Conservation (phyloP, 2,329 filamentous ascomycete species). For the Neonectria magnoliae region DNA sequence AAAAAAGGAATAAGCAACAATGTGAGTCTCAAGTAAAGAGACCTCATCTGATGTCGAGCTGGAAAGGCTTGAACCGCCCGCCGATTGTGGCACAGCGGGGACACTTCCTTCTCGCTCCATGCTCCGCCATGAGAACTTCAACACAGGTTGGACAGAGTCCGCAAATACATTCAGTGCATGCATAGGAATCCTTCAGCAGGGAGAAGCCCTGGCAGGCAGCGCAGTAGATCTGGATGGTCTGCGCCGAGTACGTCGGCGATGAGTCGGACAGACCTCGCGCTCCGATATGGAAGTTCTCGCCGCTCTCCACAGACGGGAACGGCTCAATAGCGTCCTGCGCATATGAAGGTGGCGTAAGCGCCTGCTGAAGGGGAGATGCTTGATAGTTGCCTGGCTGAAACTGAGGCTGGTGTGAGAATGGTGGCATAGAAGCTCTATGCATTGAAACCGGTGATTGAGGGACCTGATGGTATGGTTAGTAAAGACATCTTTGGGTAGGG, state of each 20-base stretch:
- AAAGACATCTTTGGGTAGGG: slow-evolving; percentile 23
- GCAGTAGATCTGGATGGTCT: slow-evolving; percentile 89
- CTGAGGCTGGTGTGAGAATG: slow-evolving; percentile 67
- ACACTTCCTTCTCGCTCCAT: slow-evolving; percentile 80
- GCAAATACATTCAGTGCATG: slow-evolving; percentile 96
- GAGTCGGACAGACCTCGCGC: slow-evolving; percentile 72
- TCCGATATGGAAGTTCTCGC: slow-evolving; percentile 77
- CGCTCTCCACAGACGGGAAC: slow-evolving; percentile 88
- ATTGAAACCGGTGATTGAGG: slow-evolving; percentile 73
- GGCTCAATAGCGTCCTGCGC: slow-evolving; percentile 76
- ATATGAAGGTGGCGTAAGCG: slow-evolving; percentile 83
- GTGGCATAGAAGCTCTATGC: slow-evolving; percentile 70
- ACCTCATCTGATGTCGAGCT: slow-evolving; percentile 78
- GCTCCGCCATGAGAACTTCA: slow-evolving; percentile 79
- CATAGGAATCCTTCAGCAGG: slow-evolving; percentile 83
- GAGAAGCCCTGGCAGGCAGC: slow-evolving; percentile 85
- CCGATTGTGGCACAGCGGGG: slow-evolving; percentile 83
- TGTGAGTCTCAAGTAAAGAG: slow-evolving; percentile 27
- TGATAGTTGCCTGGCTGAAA: slow-evolving; percentile 77
- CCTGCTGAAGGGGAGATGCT: slow-evolving; percentile 89
- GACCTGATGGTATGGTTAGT: slow-evolving; percentile 55
- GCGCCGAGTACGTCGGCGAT: slow-evolving; percentile 78
- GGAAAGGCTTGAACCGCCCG: slow-evolving; percentile 84
- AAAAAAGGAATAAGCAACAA: slow-evolving; percentile 24
- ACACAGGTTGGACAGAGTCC: slow-evolving; percentile 91